phyloP scores from a whole-genome alignment of 2,329 filamentous ascomycete genomes.

The Verticillium nonalfalfae region DNA sequence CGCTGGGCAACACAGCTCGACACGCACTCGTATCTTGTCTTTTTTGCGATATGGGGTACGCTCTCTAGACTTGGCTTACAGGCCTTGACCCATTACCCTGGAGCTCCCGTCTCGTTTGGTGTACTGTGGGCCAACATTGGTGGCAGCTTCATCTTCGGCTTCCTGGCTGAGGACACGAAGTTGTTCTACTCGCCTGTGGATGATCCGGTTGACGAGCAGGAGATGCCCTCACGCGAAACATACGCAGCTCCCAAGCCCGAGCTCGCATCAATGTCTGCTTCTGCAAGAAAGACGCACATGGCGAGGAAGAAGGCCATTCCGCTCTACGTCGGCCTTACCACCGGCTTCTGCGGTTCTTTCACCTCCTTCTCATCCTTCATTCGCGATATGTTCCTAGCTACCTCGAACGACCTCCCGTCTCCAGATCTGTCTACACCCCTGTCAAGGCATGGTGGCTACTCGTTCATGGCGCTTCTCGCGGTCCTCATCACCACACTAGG shows the following conservation, averaged over 20 bases:
- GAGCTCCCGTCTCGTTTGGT: slow-evolving; percentile 65
- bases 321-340: slow-evolving; percentile 79
- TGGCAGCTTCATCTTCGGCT: slow-evolving; percentile 79
- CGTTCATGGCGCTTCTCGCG: slow-evolving; percentile 73
- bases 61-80: slow-evolving; percentile 76
- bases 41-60: slow-evolving; percentile 82
- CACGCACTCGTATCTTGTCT: slow-evolving; percentile 72
- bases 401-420: slow-evolving; percentile 65
- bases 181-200: slow-evolving; percentile 49
- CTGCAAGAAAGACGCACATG: slow-evolving; percentile 50
- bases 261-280: slow-evolving; percentile 26
- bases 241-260: slow-evolving; percentile 2
- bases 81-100: slow-evolving; percentile 72
- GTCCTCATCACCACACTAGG: slow-evolving; percentile 67
- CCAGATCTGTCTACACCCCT: slow-evolving; percentile 22
- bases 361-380: slow-evolving; percentile 88
- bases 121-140: slow-evolving; percentile 83
- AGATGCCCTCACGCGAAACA: neutral
- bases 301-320: slow-evolving; percentile 79
- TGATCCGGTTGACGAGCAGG: neutral
- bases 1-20: slow-evolving; percentile 53
- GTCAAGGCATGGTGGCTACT: slow-evolving; percentile 66
- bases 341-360: slow-evolving; percentile 83
- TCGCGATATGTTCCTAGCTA: slow-evolving; percentile 69
- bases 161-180: slow-evolving; percentile 70